phyloP scores from a whole-genome alignment of 1,139 yeast genomes.

The Candida glucosophila region DNA sequence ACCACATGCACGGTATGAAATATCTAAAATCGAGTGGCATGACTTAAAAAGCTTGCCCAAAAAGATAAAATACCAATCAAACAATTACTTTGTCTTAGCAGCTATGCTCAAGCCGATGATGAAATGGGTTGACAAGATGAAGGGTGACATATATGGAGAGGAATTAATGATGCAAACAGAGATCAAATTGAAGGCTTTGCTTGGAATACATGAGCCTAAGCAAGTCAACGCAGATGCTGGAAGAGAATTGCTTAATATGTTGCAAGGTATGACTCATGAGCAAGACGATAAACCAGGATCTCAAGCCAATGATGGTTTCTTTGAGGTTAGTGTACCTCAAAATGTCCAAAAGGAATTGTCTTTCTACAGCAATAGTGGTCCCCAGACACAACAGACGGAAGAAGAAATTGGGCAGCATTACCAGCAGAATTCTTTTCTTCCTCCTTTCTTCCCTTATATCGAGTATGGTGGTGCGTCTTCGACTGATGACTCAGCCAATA shows the following conservation, averaged over 20 bases:
- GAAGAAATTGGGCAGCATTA: neutral
- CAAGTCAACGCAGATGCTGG: constrained; percentile 52
- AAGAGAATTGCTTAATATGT: constrained; percentile 59
- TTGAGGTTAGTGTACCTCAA: constrained; percentile 9
- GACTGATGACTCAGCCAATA: neutral
- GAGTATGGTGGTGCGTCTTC: too few species aligned
- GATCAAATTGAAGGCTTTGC: constrained; percentile 48
- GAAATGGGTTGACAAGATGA: constrained; percentile 47
- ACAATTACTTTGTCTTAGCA: constrained; percentile 48
- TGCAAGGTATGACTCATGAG: constrained; percentile 33
- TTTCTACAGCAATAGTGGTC: constrained; percentile 9
- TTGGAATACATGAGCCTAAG: constrained; percentile 40
- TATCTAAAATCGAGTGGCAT: constrained; percentile 46
- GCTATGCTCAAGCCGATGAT: constrained; percentile 55
- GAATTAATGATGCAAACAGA: constrained; percentile 52
- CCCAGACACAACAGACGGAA: constrained; percentile 5
- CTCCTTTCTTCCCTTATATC: too few species aligned
- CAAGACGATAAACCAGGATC: constrained; percentile 3
- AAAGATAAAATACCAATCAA: constrained; percentile 30
- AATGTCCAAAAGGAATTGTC: constrained; percentile 6
- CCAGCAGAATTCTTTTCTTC: neutral
- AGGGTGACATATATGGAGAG: constrained; percentile 47
- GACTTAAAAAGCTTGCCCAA: constrained; percentile 29
- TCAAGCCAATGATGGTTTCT: constrained; percentile 4
- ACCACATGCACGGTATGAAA: constrained; percentile 85